Evolutionary conservation across 2,329 filamentous ascomycete genomes (phyloP), one percentile per base, ranked within the genome.

Genomic region (Trichocomaceae sp.): DNA sequence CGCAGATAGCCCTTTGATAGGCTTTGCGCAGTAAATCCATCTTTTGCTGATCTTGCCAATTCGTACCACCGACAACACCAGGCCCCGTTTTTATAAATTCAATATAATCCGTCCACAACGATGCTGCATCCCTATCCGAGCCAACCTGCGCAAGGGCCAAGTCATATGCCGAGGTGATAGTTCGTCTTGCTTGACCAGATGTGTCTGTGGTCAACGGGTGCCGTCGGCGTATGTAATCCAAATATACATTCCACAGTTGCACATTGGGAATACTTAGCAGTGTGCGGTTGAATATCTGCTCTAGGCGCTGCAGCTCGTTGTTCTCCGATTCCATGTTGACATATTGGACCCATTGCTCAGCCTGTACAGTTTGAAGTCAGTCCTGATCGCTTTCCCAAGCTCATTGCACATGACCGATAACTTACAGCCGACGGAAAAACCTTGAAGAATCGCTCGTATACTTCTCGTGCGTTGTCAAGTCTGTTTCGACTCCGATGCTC

Each of bases 21-120:
- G 89, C 88, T 69, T 95, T 95, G 57, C 93, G 86, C 50, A 99
- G 75, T 62, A 88, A 79, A 64, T 99, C 93, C 87, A 96, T 95
- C 78, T 99, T 99, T 68, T 97, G 93, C 72, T 92, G 88, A 67
- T 97, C 93, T 71, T 97, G 91, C 95, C 93, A 99, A 56, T 83
- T 85, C 56, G 80, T 85, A 44, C 92, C 93, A 23, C 91, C 92
- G 56, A 93, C 82, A 56, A 84, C 84, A 5, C 93, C 93, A 1
- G 93, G 93, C 0, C 87, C 89, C 39, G 83, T 88, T 67, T 90
- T 91, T 70, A 97, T 83, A 67, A 99, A 96, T 61, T 93, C 85
- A 58, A 99, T 86, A 65, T 97, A 97, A 61, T 99, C 93, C 57
- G 87, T 83, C 93, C 93, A 99, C 55, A 99, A 85, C 60, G 81